Base-by-base conservation (phyloP, 129 eudicot genomes). In the Calendula officinalis region DNA sequence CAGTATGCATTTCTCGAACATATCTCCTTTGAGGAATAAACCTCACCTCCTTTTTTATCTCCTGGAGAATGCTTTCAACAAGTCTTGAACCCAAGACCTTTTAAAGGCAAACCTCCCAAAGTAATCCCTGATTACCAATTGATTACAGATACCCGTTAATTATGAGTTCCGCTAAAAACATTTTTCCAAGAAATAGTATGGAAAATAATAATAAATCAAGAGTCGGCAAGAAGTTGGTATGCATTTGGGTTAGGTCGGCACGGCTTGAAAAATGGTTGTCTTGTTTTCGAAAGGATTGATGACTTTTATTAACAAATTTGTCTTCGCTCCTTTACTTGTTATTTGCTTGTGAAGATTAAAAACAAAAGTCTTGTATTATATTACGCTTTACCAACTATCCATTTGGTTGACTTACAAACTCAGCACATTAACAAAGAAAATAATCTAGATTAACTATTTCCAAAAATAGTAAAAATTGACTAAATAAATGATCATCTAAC, bases 171-270 rank as follows among this genome's bases (percentile, higher is more conserved):
- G 30, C 30, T 22, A 22, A 2, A 22, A 22, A 22, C 30, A 22
- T 22, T 22, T 22, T 22, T 22, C 30, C 30, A 22, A 22, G 30
- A 22, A 22, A 22, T 22, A 22, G 2, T 22, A 22, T 22, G 30
- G 30, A 22, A 22, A 22, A 22, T 22, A 22, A 22, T 22, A 22
- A 22, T 22, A 22, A 3, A 6, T 35, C 8, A 4, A 9, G 11
- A 11, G 63, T 51, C 17, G 76, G 46, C 48, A 52, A 37, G 12
- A 51, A 62, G 63, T 71, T 51, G 76, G 76, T 71, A 63, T 48
- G 60, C 36, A 55, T 50, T 22, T 27, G 36, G 54, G 6, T 4
- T 30, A 42, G 45, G 62, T 41, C 6, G 62, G 56, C 15, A 42
- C 53, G 48, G 38, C 42, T 56, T 57, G 47, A 57, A 53, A 62